Evolutionary conservation across 2,329 filamentous ascomycete genomes (phyloP), one percentile per base, ranked within the genome.

Genomic region (Aspergillus luchuensis): DNA sequence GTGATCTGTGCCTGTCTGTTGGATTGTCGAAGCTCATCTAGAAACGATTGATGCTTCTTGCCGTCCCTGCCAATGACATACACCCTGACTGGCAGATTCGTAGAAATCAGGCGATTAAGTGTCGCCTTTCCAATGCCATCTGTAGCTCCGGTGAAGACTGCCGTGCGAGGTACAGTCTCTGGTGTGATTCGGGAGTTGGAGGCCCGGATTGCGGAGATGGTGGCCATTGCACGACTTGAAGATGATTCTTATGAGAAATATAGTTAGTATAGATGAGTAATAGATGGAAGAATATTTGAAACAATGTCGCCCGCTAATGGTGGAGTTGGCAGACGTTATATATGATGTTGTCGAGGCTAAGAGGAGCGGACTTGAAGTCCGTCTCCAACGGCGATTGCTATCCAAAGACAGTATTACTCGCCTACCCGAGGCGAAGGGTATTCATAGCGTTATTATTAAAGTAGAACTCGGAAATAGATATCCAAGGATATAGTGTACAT

Each of bases 51-150:
- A 21, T 48, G 43, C 15, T 39, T 48, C 3, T 56, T 25, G 25
- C 43, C 41, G 33, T 56, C 49, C 3, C 54, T 43, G n/a, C 54
- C 54, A 43, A 56, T 36, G 28, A 49, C 19, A 23, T 49, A 56
- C 10, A 48, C 41, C 17, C 21, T 19, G 17, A 56, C n/a, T 23
- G 54, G 41, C 2, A 48, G 10, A 1, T 48, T 48, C 23, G 39
- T 56, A 13, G 10, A 11, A 8, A 56, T 38, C 2, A 48, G 43
- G 15, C 43, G 54, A 17, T 28, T 48, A 5, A 56, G 43, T 7
- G 54, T 49, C 15, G 54, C 54, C 17, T 48, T 47, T n/a, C 54
- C 54, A 2, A 56, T 56, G n/a, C 54, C 54, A 13, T 47, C 54
- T 8, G 54, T 56, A 11, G 54, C 54, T 6, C 54, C 54, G 15